Percentiles rank a stretch among this genome's conserved stretches.
phyloP scores from a whole-genome alignment of 2,329 filamentous ascomycete genomes.

The Dactylellina cionopaga region DNA sequence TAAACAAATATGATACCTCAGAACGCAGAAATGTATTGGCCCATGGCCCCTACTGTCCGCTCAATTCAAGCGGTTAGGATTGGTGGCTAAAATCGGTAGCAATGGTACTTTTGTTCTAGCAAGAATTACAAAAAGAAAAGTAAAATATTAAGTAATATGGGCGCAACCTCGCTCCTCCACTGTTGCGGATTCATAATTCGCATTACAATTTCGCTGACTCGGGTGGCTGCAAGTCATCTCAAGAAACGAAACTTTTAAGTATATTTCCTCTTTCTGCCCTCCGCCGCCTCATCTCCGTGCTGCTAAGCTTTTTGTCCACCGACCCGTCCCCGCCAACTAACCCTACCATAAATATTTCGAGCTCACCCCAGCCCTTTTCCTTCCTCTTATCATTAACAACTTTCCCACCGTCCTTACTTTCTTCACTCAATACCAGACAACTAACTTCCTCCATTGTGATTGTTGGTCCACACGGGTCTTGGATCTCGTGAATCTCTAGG shows the following conservation, averaged over 20 bases:
- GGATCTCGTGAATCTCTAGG: slow-evolving; percentile 84
- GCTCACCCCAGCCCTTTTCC: slow-evolving; percentile 77
- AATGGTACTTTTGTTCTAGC: no score
- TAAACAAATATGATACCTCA: no score
- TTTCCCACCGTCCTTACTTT: slow-evolving; percentile 83
- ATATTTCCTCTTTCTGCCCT: slow-evolving; percentile 33
- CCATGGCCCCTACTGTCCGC: no score
- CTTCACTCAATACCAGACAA: slow-evolving; percentile 84
- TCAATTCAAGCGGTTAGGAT: no score
- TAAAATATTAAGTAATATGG: no score
- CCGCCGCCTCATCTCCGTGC: slow-evolving; percentile 55
- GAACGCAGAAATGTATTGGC: no score
- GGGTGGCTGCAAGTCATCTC: no score
- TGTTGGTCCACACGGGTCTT: slow-evolving; percentile 89
- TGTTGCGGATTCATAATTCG: not conserved
- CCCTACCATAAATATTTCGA: slow-evolving; percentile 88
- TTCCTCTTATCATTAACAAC: slow-evolving; percentile 85
- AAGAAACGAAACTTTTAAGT: slow-evolving; percentile 40
- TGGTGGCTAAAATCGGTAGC: no score
- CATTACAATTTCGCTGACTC: not conserved
- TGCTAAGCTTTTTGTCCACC: slow-evolving; percentile 61
- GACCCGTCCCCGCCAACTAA: slow-evolving; percentile 76
- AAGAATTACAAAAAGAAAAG: no score
- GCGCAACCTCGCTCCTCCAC: no score
- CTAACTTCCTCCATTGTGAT: slow-evolving; percentile 81